phyloP scores from a whole-genome alignment of 495 filamentous ascomycete genomes.

The Podospora comata region DNA sequence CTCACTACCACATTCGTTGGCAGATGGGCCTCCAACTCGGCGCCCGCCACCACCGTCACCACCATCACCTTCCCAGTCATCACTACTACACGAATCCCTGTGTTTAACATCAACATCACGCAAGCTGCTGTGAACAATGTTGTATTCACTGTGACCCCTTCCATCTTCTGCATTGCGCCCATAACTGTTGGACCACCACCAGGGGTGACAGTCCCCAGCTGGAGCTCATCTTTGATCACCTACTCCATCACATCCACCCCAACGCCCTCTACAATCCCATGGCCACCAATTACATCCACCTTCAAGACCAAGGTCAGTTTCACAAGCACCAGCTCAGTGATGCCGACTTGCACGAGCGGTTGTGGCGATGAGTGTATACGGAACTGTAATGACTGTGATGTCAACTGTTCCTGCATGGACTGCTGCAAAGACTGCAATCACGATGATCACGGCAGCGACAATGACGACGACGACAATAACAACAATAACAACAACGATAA shows the following conservation, averaged over 20 bases:
- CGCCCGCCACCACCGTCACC: neutral
- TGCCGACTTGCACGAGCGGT: constrained; percentile 3
- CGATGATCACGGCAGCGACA: too few relatives aligned
- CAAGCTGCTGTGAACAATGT: neutral
- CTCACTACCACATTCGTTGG: neutral
- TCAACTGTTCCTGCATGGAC: neutral
- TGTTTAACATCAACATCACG: constrained; percentile 12
- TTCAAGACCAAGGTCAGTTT: constrained; percentile 10
- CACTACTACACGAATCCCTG: neutral
- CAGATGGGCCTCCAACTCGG: neutral
- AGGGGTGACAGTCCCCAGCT: constrained; percentile 1
- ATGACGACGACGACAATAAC: too few relatives aligned
- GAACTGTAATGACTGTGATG: constrained; percentile 6
- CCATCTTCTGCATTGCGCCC: neutral
- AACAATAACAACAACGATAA: too few relatives aligned
- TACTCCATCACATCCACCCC: constrained; percentile 7
- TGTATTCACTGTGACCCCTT: neutral
- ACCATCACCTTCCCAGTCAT: constrained; percentile 3
- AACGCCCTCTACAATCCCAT: neutral
- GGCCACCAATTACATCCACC: constrained; percentile 3
- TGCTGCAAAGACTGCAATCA: too few relatives aligned
- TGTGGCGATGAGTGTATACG: constrained; percentile 4
- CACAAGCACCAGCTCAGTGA: constrained; percentile 6
- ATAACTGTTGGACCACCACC: too few relatives aligned
- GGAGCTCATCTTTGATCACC: neutral